Evolutionary conservation across 768 basidiomycete genomes (phyloP).

Genomic region (Mycena galopus): DNA sequence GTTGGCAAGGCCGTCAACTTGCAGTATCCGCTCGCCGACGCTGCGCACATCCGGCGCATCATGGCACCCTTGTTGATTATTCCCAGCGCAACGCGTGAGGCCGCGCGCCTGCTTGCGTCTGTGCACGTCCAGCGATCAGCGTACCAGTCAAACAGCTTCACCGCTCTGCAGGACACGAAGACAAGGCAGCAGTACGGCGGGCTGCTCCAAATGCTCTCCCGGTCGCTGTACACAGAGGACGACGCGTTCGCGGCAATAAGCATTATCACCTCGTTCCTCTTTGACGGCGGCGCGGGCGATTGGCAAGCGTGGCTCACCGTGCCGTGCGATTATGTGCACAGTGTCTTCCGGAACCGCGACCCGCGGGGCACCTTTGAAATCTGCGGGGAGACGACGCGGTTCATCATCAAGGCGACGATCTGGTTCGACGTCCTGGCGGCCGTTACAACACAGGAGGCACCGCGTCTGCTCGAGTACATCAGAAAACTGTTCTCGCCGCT

Average conservation of each 20-base stretch:
- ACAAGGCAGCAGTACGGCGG: slow-evolving; percentile 43
- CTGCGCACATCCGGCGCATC: slow-evolving; percentile 55
- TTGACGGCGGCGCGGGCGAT: slow-evolving; percentile 78
- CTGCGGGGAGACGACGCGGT: slow-evolving; percentile 68
- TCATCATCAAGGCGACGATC: slow-evolving; percentile 86
- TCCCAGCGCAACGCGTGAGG: slow-evolving; percentile 64
- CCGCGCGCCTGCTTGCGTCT: slow-evolving; percentile 72
- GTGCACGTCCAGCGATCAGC: slow-evolving; percentile 59
- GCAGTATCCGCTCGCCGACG: slow-evolving; percentile 79
- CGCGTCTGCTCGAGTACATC: slow-evolving; percentile 70
- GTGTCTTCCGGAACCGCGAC: slow-evolving; percentile 58
- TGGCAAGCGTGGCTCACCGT: slow-evolving; percentile 79
- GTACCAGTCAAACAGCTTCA: slow-evolving; percentile 36
- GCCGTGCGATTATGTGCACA: slow-evolving; percentile 67
- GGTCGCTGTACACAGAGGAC: slow-evolving; percentile 58
- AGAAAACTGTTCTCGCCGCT: slow-evolving; percentile 67
- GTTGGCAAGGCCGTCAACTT: slow-evolving; percentile 71
- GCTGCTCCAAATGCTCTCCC: slow-evolving; percentile 41
- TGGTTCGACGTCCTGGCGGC: slow-evolving; percentile 91
- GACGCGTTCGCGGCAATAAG: slow-evolving; percentile 86
- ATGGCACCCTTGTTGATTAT: slow-evolving; percentile 66
- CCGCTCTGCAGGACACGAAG: slow-evolving; percentile 42
- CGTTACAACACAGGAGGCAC: slow-evolving; percentile 70
- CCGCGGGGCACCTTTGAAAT: slow-evolving; percentile 59
- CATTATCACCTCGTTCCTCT: slow-evolving; percentile 81